Evolutionary conservation across 768 basidiomycete species (phyloP).

Genomic region (Saitozyma sp.): DNA sequence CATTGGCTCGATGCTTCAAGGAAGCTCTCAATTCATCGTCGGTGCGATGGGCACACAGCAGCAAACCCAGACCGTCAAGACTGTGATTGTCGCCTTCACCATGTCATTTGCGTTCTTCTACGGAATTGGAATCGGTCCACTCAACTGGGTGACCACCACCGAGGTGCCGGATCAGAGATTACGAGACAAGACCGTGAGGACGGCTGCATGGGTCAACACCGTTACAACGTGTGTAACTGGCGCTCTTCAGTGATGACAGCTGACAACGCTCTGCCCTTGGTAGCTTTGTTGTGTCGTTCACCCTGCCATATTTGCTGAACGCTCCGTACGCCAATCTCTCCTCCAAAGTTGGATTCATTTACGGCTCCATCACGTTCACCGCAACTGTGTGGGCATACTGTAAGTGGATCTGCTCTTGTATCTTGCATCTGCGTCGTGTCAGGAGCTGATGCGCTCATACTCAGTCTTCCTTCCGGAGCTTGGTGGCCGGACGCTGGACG

Average conservation of each 20-base stretch:
- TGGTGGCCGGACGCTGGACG: background rate
- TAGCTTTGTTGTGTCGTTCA: constrained; percentile 10
- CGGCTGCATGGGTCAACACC: background rate
- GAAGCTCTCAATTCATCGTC: constrained; percentile 5
- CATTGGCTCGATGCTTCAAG: constrained; percentile 2
- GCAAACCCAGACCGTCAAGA: background rate
- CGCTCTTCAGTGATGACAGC: background rate
- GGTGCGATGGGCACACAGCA: background rate
- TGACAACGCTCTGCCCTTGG: background rate
- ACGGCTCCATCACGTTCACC: constrained; percentile 3
- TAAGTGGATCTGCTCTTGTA: background rate
- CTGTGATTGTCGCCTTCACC: background rate
- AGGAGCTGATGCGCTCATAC: constrained; percentile 2
- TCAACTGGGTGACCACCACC: too few species aligned
- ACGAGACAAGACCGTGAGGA: background rate
- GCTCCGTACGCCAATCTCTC: constrained; percentile 10
- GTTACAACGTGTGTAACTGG: background rate
- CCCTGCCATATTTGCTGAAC: constrained; percentile 9
- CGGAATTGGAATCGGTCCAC: too few species aligned
- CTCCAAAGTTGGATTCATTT: constrained; percentile 10
- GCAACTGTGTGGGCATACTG: constrained; percentile 5
- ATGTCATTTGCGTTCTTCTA: too few species aligned
- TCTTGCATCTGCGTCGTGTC: constrained; percentile 2
- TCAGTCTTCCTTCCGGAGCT: background rate
- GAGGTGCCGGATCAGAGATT: too few species aligned